Conservation (phyloP, 805 yeast genomes). For the Ogataea philodendri region DNA sequence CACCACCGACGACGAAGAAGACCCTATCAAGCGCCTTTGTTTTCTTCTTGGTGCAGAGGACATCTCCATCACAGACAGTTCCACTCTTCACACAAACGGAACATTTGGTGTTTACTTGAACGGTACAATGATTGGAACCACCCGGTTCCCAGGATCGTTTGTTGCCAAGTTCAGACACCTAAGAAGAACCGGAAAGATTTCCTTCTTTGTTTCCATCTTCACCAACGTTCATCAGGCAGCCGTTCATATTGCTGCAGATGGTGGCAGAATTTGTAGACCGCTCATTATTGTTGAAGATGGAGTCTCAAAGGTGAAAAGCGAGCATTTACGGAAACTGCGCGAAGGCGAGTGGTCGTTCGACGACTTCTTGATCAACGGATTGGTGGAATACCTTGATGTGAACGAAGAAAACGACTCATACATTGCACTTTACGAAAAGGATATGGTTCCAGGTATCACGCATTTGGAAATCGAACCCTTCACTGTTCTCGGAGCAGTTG, state of each 20-base stretch:
- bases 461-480: slow-evolving; percentile 96
- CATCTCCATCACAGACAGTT: slow-evolving; percentile 75
- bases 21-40: slow-evolving; percentile 76
- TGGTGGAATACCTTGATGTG: slow-evolving; percentile 94
- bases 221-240: slow-evolving; percentile 87
- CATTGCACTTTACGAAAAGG: slow-evolving; percentile 83
- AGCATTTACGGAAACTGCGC: slow-evolving; percentile 62
- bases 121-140: slow-evolving; percentile 92
- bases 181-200: slow-evolving; percentile 80
- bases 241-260: slow-evolving; percentile 97
- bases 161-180: slow-evolving; percentile 73
- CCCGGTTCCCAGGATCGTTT: slow-evolving; percentile 82
- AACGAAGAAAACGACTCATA: slow-evolving; percentile 95
- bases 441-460: slow-evolving; percentile 58
- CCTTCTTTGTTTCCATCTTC: slow-evolving; percentile 88
- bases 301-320: slow-evolving; percentile 63
- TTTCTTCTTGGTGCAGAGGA: slow-evolving; percentile 87
- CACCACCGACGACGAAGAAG: slow-evolving; percentile 96
- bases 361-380: slow-evolving; percentile 79
- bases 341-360: slow-evolving; percentile 82
- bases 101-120: slow-evolving; percentile 84
- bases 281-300: slow-evolving; percentile 81
- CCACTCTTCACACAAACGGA: slow-evolving; percentile 71
- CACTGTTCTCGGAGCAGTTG: slow-evolving; percentile 89
- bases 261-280: slow-evolving; percentile 98